phyloP scores from a whole-genome alignment of 1,284 basidiomycete species.

The Leccinum fuscescens region DNA sequence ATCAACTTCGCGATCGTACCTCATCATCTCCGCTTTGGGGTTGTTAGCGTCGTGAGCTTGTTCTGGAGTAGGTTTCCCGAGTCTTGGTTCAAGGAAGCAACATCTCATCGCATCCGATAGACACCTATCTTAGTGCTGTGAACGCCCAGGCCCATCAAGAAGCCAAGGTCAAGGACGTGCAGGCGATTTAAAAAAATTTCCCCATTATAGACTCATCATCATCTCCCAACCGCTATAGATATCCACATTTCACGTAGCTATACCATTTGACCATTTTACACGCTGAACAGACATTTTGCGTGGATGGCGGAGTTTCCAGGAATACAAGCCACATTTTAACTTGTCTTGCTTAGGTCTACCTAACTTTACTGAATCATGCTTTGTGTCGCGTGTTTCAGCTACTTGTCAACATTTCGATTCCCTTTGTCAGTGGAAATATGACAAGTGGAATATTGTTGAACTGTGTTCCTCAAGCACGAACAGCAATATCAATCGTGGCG shows the following conservation, averaged over 20 bases:
- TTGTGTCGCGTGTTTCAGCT: too few relatives aligned
- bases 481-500: too few relatives aligned
- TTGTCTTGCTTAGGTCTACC: too few relatives aligned
- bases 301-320: background rate
- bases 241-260: slow-evolving; percentile 13
- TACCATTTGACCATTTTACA: slow-evolving; percentile 7
- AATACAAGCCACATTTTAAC: background rate
- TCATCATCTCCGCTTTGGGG: slow-evolving; percentile 74
- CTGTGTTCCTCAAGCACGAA: too few relatives aligned
- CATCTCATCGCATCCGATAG: slow-evolving; percentile 25
- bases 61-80: slow-evolving; percentile 74
- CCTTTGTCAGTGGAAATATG: too few relatives aligned
- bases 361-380: background rate
- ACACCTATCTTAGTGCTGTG: slow-evolving; percentile 47
- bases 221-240: slow-evolving; percentile 18
- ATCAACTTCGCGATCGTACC: slow-evolving; percentile 83
- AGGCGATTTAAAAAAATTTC: slow-evolving; percentile 12
- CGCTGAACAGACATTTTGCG: background rate
- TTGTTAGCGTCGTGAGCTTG: slow-evolving; percentile 76
- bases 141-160: slow-evolving; percentile 33
- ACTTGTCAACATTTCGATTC: too few relatives aligned
- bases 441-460: too few relatives aligned
- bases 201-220: background rate
- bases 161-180: background rate
- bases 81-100: slow-evolving; percentile 6